A percentile compares a stretch with the other conserved stretches of the same genome.
phyloP scores from a whole-genome alignment of 495 filamentous ascomycete genomes.

The Penicillium longicatenatum region DNA sequence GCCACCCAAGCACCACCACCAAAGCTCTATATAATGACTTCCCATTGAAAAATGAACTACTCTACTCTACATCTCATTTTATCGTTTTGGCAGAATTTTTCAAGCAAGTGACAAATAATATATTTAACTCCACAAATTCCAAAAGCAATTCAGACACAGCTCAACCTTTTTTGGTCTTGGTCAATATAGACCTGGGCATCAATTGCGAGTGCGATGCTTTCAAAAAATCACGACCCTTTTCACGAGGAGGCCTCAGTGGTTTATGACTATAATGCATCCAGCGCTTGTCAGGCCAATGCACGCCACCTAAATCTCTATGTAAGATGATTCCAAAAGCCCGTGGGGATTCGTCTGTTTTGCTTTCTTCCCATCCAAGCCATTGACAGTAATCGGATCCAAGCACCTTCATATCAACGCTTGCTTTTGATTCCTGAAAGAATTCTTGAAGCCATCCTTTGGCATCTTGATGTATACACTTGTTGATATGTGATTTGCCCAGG shows the following conservation, averaged over 20 bases:
- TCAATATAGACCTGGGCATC: not conserved
- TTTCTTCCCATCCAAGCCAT: conserved; percentile 1
- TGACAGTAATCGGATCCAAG: too few species aligned
- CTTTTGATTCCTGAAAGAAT: too few species aligned
- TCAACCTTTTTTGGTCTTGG: not conserved
- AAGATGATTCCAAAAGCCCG: conserved; percentile 1
- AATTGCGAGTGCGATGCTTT: not conserved
- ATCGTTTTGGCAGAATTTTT: too few species aligned
- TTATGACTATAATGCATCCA: conserved; percentile 2
- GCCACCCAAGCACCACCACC: too few species aligned
- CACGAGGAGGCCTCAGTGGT: not conserved
- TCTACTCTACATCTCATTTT: too few species aligned
- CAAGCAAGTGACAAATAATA: conserved; percentile 1
- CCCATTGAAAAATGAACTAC: too few species aligned
- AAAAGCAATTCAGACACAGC: conserved; percentile 1
- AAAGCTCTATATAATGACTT: too few species aligned
- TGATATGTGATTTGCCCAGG: too few species aligned
- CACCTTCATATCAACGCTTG: too few species aligned
- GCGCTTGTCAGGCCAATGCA: conserved; percentile 1
- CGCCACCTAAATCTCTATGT: conserved; percentile 1
- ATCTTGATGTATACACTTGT: too few species aligned
- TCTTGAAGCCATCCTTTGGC: too few species aligned
- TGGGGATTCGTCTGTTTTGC: conserved; percentile 4
- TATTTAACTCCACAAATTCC: not conserved
- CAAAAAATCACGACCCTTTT: not conserved